Evolutionary conservation across 108 stramenopile species (phyloP).

Genomic region (Cyclotella distinguenda): DNA sequence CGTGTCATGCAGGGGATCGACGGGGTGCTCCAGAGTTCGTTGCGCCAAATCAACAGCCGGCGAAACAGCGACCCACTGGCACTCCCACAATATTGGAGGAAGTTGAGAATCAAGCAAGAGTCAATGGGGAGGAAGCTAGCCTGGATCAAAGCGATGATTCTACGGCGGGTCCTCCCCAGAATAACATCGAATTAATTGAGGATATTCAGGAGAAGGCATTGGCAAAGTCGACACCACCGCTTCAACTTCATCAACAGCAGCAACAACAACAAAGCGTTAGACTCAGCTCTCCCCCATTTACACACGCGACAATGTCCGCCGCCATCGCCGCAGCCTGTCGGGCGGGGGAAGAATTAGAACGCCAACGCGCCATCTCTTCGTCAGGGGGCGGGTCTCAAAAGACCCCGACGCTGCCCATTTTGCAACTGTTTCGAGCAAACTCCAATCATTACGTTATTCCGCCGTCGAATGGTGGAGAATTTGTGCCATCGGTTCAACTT

Average conservation of each 20-base stretch:
- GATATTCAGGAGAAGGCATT: no score
- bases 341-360: constrained; percentile 39
- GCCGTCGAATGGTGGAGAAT: no score
- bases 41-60: constrained; percentile 12
- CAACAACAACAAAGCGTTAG: no score
- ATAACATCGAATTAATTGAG: no score
- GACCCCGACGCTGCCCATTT: not conserved
- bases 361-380: constrained; percentile 6
- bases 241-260: not conserved
- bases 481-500: not conserved
- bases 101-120: constrained; percentile 3
- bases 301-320: constrained; percentile 31
- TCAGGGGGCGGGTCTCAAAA: not conserved
- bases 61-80: constrained; percentile 1
- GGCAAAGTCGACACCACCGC: not conserved
- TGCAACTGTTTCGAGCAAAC: not conserved
- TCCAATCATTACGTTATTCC: not conserved
- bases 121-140: not conserved
- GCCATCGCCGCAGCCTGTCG: constrained; percentile 42
- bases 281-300: not conserved
- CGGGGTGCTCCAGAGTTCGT: constrained; percentile 55
- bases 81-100: constrained; percentile 39
- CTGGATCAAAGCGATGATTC: not conserved
- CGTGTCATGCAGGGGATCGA: constrained; percentile 52
- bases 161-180: no score